A percentile compares a stretch with the other conserved stretches of the same genome.
phyloP scores from a whole-genome alignment of 257 asterid species.

The Jacaranda copaia region DNA sequence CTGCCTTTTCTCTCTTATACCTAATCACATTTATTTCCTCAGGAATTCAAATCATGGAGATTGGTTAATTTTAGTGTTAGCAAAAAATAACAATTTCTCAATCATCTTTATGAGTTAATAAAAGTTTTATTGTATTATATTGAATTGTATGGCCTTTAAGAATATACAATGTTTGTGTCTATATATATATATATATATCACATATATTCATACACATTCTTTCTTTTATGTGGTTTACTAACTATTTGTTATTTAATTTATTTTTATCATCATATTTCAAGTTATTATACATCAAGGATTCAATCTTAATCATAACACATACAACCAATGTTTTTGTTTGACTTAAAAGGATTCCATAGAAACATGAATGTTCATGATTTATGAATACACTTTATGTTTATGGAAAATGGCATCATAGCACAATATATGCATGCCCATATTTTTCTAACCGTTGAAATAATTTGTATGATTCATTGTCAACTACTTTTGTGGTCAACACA shows the following conservation, averaged over 20 bases:
- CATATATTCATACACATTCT: no score
- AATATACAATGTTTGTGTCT: no score
- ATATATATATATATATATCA: no score
- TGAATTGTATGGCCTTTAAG: no score
- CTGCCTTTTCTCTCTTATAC: no score
- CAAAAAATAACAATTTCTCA: no score
- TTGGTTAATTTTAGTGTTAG: no score
- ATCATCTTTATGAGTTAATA: no score
- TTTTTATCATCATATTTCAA: not conserved
- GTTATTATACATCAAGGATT: not conserved
- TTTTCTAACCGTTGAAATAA: not conserved
- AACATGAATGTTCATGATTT: conserved; percentile 11
- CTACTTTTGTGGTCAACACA: conserved; percentile 14
- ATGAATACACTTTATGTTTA: not conserved
- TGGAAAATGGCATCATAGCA: conserved; percentile 16
- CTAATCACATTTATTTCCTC: no score
- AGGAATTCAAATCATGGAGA: no score
- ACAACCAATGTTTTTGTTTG: conserved; percentile 7
- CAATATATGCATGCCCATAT: not conserved
- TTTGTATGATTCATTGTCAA: not conserved
- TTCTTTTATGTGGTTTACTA: not conserved
- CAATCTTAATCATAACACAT: not conserved
- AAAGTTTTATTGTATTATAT: no score
- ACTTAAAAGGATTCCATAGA: conserved; percentile 3
- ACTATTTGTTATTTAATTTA: not conserved